Evolutionary conservation across 1,284 basidiomycete genomes (phyloP).

Genomic region (Tausonia pullulans): DNA sequence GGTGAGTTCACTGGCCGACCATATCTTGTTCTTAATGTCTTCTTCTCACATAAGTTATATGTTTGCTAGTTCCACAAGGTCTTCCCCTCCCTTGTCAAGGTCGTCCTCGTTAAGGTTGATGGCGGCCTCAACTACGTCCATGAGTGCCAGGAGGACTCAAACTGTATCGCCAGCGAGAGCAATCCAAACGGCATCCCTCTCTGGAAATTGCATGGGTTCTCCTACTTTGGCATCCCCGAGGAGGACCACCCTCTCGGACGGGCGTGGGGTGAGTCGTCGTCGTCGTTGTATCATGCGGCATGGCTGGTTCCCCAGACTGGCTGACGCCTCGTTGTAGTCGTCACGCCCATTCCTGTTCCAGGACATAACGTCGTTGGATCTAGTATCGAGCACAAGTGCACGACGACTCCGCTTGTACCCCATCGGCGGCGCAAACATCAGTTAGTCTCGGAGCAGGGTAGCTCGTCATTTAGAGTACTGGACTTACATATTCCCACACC

Average conservation of each 20-base stretch:
- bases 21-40: not conserved
- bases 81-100: conserved; percentile 1
- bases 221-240: not conserved
- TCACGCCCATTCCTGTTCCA: not conserved
- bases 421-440: not conserved
- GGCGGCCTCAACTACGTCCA: not conserved
- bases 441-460: not conserved
- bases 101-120: conserved; percentile 2
- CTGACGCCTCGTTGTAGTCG: not conserved
- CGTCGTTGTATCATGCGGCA: no score
- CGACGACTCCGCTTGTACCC: not conserved
- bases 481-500: no score
- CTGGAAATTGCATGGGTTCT: conserved; percentile 2
- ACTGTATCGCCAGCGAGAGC: not conserved
- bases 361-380: not conserved
- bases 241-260: not conserved
- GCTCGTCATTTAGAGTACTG: no score
- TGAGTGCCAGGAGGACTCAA: not conserved
- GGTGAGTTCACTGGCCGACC: not conserved
- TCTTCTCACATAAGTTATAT: not conserved
- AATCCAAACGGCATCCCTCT: not conserved
- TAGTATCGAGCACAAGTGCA: conserved; percentile 5
- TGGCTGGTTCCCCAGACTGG: no score
- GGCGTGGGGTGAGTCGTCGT: not conserved
- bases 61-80: not conserved